Conservation (phyloP, 2,329 filamentous ascomycete genomes). For the Xylaria sp. region DNA sequence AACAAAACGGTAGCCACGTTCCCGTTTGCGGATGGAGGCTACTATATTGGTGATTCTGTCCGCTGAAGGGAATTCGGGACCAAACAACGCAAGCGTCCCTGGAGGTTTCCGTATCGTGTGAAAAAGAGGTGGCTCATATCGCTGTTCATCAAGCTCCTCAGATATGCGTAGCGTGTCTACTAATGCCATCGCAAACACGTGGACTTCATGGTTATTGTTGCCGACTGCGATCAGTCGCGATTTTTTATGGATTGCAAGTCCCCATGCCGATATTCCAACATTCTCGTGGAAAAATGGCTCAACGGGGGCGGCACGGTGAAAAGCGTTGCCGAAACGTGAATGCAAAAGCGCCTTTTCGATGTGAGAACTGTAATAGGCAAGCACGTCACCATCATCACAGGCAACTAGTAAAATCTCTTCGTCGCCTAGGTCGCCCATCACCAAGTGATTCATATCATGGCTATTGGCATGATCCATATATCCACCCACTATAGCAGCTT, state of each 20-base stretch:
- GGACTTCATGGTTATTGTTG: constrained; percentile 64
- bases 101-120: constrained; percentile 24
- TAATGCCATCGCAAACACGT: constrained; percentile 44
- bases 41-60: not conserved
- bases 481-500: constrained; percentile 52
- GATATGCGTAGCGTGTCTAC: constrained; percentile 21
- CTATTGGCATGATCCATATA: constrained; percentile 56
- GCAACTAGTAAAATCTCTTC: constrained; percentile 71
- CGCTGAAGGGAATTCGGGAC: too few relatives aligned
- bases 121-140: constrained; percentile 24
- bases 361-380: constrained; percentile 68
- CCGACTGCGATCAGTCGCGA: constrained; percentile 88
- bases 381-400: constrained; percentile 78
- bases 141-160: not conserved
- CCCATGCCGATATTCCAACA: constrained; percentile 84
- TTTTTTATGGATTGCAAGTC: constrained; percentile 77
- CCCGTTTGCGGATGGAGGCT: constrained; percentile 40
- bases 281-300: constrained; percentile 73
- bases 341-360: constrained; percentile 45
- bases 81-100: not conserved
- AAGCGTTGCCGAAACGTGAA: constrained; percentile 39
- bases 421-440: constrained; percentile 70
- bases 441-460: constrained; percentile 72
- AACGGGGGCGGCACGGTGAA: constrained; percentile 5
- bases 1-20: constrained; percentile 57